These are phyloP conservation scores for Thermochaetoides thermophila DNA, from an alignment of 495 filamentous ascomycete species.

Conservation along the genomic window DNA sequence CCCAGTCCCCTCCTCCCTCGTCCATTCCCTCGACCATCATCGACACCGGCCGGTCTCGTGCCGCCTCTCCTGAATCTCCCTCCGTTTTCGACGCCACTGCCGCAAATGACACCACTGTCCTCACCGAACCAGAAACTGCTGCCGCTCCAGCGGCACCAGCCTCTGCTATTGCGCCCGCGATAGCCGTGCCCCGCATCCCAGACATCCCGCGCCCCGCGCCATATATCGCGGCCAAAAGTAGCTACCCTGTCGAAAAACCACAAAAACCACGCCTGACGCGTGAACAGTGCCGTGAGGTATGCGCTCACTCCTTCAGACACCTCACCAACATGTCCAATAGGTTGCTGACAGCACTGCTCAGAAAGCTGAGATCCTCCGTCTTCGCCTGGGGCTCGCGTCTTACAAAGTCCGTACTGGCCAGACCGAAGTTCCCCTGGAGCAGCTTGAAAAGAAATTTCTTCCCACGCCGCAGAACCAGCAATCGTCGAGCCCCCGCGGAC, in stretches of 20 bases:
- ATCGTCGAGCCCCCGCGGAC: background rate
- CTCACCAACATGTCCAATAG: too few relatives aligned
- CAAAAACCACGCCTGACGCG: too few relatives aligned
- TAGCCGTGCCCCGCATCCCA: too few relatives aligned
- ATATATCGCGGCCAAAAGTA: too few relatives aligned
- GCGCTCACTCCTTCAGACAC: too few relatives aligned
- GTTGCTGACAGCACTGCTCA: slow-evolving; percentile 10
- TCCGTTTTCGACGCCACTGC: slow-evolving; percentile 25
- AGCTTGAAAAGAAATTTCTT: slow-evolving; percentile 18
- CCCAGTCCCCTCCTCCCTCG: slow-evolving; percentile 1
- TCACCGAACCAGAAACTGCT: slow-evolving; percentile 25
- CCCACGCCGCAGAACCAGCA: slow-evolving; percentile 1
- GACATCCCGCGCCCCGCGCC: too few relatives aligned
- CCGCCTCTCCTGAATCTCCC: slow-evolving; percentile 16
- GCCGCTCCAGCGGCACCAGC: slow-evolving; percentile 1
- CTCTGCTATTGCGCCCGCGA: too few relatives aligned
- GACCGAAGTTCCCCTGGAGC: slow-evolving; percentile 32
- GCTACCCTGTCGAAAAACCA: too few relatives aligned
- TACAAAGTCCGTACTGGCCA: slow-evolving; percentile 41
- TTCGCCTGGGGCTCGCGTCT: slow-evolving; percentile 33
- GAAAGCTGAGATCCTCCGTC: slow-evolving; percentile 36
- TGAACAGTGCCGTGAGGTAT: too few relatives aligned
- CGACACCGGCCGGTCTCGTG: slow-evolving; percentile 3
- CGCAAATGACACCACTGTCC: slow-evolving; percentile 22
- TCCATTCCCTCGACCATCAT: background rate